Evolutionary conservation across 2,329 filamentous ascomycete genomes (phyloP), one percentile per base, ranked within the genome.

Genomic region (Chaetomium globosum): DNA sequence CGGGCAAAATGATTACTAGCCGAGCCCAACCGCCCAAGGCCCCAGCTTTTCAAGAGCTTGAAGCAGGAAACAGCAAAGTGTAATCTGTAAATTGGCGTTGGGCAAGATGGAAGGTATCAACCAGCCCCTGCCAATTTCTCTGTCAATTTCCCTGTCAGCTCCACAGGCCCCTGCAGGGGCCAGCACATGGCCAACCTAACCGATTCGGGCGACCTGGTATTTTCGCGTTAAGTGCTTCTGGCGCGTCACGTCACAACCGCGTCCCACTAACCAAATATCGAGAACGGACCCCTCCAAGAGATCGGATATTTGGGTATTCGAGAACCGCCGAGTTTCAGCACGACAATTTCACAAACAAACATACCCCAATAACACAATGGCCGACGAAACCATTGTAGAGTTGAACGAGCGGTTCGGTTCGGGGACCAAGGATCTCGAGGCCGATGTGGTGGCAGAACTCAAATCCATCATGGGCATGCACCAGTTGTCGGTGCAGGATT

Each of bases 391-490:
- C 3, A 64, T 76, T 13, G 73, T 75, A 61, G 78, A 82, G 71
- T 72, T 83, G 61, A 81, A 81, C 67, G 76, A 80, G 70, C 76
- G 74, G 81, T 80, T 94, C 86, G 78, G 82, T 77, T 66, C 80
- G 72, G 73, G 82, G 77, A 73, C 82, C 77, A 74, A 84, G 80
- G 79, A 85, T 46, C 82, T 98, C 6, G 86, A 92, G 67, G 81
- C 87, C 69, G 94, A 98, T 76, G 85, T 98, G 64, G 80, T 92
- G 69, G 81, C 84, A 61, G 93, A 97, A 79, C 82, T 99, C 70
- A 85, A 90, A 75, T 96, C 92, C 65, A 96, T 97, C 75, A 85
- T 95, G 80, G 88, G 89, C 62, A 83, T 98, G 66, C 92, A 97
- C 78, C 87, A 87, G 56, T 85, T 98, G 67, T 86, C 88, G 19